Evolutionary conservation across 129 eudicot species (phyloP).

Genomic region (Helianthus tuberosus): DNA sequence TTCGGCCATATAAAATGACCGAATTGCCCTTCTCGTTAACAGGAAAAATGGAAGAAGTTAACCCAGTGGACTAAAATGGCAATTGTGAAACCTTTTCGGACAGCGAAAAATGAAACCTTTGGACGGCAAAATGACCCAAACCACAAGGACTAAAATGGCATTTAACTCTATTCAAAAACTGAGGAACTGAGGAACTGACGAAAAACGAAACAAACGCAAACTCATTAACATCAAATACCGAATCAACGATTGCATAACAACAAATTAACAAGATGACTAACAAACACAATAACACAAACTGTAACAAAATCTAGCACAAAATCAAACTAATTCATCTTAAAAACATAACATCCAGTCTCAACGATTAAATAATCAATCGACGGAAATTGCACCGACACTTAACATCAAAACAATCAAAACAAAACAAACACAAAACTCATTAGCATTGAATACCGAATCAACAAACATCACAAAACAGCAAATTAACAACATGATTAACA

Average conservation of each 20-base stretch:
- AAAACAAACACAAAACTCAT: not conserved
- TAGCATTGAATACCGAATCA: not conserved
- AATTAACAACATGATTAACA: not conserved
- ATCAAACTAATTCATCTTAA: conserved; percentile 5
- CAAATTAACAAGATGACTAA: conserved; percentile 5
- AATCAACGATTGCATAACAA: not conserved
- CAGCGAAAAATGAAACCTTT: too few relatives aligned
- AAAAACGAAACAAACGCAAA: not conserved
- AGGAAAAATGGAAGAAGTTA: too few relatives aligned
- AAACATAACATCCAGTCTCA: not conserved
- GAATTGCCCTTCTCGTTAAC: too few relatives aligned
- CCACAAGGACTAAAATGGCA: too few relatives aligned
- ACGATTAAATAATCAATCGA: conserved; percentile 6
- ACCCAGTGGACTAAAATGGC: too few relatives aligned
- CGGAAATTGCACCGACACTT: not conserved
- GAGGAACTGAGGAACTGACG: too few relatives aligned
- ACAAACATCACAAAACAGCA: not conserved
- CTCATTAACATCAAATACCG: not conserved
- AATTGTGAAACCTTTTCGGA: too few relatives aligned
- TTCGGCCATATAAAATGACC: too few relatives aligned
- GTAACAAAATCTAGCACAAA: conserved; percentile 5
- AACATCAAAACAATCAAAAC: too few relatives aligned
- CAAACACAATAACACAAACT: not conserved
- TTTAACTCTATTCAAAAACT: too few relatives aligned
- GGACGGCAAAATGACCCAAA: too few relatives aligned